Conservation (phyloP, 2,329 filamentous ascomycete species). For the Colletotrichum liriopes region DNA sequence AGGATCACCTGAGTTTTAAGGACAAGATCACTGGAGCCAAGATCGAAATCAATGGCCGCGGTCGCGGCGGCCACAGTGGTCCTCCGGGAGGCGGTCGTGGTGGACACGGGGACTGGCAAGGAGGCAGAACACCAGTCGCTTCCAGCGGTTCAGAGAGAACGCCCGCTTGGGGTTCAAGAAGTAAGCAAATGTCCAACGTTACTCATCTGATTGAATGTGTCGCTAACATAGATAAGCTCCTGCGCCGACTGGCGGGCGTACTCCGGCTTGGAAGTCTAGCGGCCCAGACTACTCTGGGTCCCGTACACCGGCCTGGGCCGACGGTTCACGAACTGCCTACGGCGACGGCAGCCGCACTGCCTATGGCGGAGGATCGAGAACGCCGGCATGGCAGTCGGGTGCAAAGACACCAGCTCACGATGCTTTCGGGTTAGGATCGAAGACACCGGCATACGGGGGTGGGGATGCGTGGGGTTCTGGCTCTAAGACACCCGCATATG, state of each 20-base stretch:
- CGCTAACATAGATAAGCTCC: slow-evolving; percentile 63
- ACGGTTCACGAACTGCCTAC: slow-evolving; percentile 77
- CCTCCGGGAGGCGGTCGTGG: slow-evolving; percentile 59
- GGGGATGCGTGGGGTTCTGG: slow-evolving; percentile 75
- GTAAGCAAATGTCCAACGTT: slow-evolving; percentile 63
- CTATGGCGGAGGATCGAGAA: slow-evolving; percentile 81
- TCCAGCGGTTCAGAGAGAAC: slow-evolving; percentile 75
- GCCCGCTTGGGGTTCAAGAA: slow-evolving; percentile 82
- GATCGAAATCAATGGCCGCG: slow-evolving; percentile 77
- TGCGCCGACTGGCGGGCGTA: slow-evolving; percentile 68
- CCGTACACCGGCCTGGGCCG: slow-evolving; percentile 80
- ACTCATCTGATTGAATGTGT: background rate
- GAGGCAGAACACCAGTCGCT: slow-evolving; percentile 78
- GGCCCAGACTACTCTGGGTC: slow-evolving; percentile 67
- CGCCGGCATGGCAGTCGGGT: slow-evolving; percentile 84
- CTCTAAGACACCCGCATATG: slow-evolving; percentile 85
- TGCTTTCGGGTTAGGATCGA: slow-evolving; percentile 77
- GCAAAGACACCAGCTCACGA: slow-evolving; percentile 79
- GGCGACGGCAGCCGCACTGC: slow-evolving; percentile 83
- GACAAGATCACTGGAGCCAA: slow-evolving; percentile 85
- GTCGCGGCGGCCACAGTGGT: slow-evolving; percentile 62
- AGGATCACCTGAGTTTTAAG: slow-evolving; percentile 86
- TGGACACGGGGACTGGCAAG: slow-evolving; percentile 70
- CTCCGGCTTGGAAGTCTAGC: slow-evolving; percentile 72
- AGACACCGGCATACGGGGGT: slow-evolving; percentile 74